phyloP scores from a whole-genome alignment of 352 stramenopile genomes.

The Peronospora belbahrii region DNA sequence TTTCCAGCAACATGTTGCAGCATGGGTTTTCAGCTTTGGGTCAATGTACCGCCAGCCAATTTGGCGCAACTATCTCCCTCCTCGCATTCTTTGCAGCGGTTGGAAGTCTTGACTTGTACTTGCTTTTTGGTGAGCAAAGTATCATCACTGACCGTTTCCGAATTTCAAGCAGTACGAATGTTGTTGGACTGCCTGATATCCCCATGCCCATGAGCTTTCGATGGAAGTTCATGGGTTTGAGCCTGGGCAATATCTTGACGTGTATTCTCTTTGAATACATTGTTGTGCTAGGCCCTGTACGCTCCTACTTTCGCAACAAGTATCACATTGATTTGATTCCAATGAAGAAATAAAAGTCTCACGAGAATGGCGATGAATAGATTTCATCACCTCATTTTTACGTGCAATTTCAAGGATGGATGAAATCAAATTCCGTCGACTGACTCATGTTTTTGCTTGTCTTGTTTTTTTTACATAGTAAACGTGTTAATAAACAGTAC shows the following conservation, averaged over 20 bases:
- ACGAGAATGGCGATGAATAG: neutral
- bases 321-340: constrained; percentile 25
- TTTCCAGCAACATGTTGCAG: constrained; percentile 23
- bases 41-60: constrained; percentile 38
- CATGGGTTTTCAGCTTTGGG: constrained; percentile 37
- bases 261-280: constrained; percentile 30
- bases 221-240: constrained; percentile 24
- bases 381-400: no score
- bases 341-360: constrained; percentile 21
- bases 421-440: no score
- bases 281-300: constrained; percentile 32
- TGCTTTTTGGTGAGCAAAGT: constrained; percentile 35
- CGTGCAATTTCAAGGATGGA: neutral
- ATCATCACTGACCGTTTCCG: constrained; percentile 36
- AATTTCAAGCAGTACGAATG: constrained; percentile 44
- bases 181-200: constrained; percentile 38
- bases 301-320: constrained; percentile 27
- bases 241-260: constrained; percentile 24
- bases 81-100: constrained; percentile 27
- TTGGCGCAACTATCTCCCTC: constrained; percentile 34
- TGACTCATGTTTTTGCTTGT: no score
- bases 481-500: no score
- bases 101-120: constrained; percentile 26
- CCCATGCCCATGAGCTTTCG: constrained; percentile 37
- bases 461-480: no score